Conservation (phyloP, 2,329 filamentous ascomycete species). For the Cordyceps tenuipes region DNA sequence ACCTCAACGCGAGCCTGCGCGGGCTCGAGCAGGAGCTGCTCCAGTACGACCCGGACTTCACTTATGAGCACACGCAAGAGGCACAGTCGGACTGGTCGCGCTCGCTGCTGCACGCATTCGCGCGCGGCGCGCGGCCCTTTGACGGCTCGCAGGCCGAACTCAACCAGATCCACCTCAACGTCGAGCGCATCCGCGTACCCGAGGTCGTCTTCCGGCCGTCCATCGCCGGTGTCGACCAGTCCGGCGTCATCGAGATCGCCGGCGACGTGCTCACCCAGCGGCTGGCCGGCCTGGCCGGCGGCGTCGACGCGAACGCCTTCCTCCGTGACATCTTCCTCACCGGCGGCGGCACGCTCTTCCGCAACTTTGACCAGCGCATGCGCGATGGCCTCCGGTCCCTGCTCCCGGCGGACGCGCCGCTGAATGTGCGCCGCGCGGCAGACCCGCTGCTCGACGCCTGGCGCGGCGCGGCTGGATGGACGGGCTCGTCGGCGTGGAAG, state of each 20-base stretch:
- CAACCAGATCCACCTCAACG: conserved; percentile 89
- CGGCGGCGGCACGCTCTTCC: conserved; percentile 83
- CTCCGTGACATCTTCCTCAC: conserved; percentile 86
- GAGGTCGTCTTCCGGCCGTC: conserved; percentile 89
- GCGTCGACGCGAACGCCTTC: conserved; percentile 53
- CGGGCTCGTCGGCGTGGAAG: conserved; percentile 50
- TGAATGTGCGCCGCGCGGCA: conserved; percentile 64
- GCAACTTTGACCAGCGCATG: conserved; percentile 77
- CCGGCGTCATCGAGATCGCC: conserved; percentile 85
- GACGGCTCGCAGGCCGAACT: conserved; percentile 73
- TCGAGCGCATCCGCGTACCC: conserved; percentile 88
- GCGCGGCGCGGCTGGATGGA: conserved; percentile 88
- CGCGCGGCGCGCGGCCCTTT: conserved; percentile 79
- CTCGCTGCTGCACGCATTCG: conserved; percentile 80
- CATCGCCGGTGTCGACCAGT: conserved; percentile 88
- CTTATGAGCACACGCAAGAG: conserved; percentile 83
- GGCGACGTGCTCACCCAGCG: conserved; percentile 84
- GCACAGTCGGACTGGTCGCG: conserved; percentile 95
- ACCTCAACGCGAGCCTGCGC: conserved; percentile 66
- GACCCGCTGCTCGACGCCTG: conserved; percentile 83
- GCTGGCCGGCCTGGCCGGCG: conserved; percentile 41
- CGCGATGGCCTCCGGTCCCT: conserved; percentile 62
- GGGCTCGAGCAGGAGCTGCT: conserved; percentile 77
- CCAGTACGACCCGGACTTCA: conserved; percentile 78
- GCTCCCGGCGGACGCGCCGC: conserved; percentile 57